Percentiles rank a stretch among this genome's conserved stretches.
Conservation (phyloP, 2,329 filamentous ascomycete genomes). For the Trichothecium roseum region DNA sequence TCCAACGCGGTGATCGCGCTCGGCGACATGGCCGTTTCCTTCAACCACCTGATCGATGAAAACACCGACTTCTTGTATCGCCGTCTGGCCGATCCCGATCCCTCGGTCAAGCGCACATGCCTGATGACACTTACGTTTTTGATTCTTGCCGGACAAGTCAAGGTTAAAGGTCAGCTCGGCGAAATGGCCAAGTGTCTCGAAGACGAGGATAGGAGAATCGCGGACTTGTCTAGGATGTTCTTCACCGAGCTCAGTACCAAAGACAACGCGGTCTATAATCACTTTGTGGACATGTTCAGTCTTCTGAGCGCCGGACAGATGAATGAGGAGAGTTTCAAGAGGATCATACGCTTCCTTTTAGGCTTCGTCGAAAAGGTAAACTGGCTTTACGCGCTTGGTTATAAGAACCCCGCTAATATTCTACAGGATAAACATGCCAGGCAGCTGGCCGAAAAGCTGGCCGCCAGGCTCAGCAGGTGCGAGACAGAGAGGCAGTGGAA, state of each 20-base stretch:
- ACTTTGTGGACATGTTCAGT: slow-evolving; percentile 99
- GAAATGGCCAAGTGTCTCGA: slow-evolving; percentile 99
- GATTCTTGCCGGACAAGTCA: slow-evolving; percentile 94
- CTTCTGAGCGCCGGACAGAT: slow-evolving; percentile 70
- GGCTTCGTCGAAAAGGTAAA: slow-evolving; percentile 95
- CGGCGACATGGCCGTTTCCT: slow-evolving; percentile 98
- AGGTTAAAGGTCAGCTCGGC: slow-evolving; percentile 95
- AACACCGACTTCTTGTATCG: slow-evolving; percentile 98
- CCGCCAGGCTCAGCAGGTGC: slow-evolving; percentile 72
- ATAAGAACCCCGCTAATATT: slow-evolving; percentile 8
- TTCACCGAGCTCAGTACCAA: slow-evolving; percentile 96
- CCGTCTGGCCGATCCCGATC: slow-evolving; percentile 77
- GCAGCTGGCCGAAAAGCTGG: slow-evolving; percentile 85
- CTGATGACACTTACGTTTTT: slow-evolving; percentile 97
- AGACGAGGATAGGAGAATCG: slow-evolving; percentile 88
- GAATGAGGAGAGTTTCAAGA: slow-evolving; percentile 74
- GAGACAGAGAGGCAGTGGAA: slow-evolving; percentile 96
- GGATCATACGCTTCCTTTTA: slow-evolving; percentile 85
- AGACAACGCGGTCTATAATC: slow-evolving; percentile 98
- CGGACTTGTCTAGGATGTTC: slow-evolving; percentile 94
- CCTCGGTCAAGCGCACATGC: slow-evolving; percentile 90
- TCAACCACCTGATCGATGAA: slow-evolving; percentile 98
- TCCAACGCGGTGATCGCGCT: slow-evolving; percentile 95
- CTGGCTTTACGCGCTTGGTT: slow-evolving; percentile 3
- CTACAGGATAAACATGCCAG: slow-evolving; percentile 89